phyloP scores from a whole-genome alignment of 2,329 filamentous ascomycete species.

The Pseudonectria foliicola region DNA sequence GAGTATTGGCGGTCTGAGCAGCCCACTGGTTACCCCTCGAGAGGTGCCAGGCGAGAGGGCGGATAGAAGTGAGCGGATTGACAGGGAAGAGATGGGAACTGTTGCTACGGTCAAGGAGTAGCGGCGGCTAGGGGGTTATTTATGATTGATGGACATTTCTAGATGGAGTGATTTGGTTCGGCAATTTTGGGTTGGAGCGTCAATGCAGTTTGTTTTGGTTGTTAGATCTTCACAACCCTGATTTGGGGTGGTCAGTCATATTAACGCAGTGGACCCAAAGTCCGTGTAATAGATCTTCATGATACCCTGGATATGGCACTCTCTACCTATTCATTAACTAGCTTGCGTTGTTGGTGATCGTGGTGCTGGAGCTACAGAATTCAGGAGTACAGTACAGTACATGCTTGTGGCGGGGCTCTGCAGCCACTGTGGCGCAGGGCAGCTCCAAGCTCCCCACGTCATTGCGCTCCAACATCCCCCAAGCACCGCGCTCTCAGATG shows the following conservation, averaged over 20 bases:
- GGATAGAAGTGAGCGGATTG: conserved; percentile 16
- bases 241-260: conserved; percentile 11
- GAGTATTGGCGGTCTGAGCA: conserved; percentile 58
- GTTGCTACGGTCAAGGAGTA: conserved; percentile 11
- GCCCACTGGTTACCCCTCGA: conserved; percentile 54
- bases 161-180: conserved; percentile 2
- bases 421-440: conserved; percentile 22
- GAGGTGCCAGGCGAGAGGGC: conserved; percentile 34
- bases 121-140: background rate
- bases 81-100: conserved; percentile 22
- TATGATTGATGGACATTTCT: conserved; percentile 14
- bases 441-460: conserved; percentile 23
- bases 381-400: too few relatives aligned
- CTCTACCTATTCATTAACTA: background rate
- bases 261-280: conserved; percentile 9
- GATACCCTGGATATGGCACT: conserved; percentile 21
- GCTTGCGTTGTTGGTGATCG: conserved; percentile 2
- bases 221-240: conserved; percentile 5
- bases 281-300: conserved; percentile 21
- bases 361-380: too few relatives aligned
- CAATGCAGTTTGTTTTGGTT: conserved; percentile 2
- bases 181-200: background rate
- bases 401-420: conserved; percentile 3
- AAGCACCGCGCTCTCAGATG: conserved; percentile 17
- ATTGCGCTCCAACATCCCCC: conserved; percentile 20